Conservation (phyloP, 495 filamentous ascomycete genomes). For the Penicillium cataractarum region DNA sequence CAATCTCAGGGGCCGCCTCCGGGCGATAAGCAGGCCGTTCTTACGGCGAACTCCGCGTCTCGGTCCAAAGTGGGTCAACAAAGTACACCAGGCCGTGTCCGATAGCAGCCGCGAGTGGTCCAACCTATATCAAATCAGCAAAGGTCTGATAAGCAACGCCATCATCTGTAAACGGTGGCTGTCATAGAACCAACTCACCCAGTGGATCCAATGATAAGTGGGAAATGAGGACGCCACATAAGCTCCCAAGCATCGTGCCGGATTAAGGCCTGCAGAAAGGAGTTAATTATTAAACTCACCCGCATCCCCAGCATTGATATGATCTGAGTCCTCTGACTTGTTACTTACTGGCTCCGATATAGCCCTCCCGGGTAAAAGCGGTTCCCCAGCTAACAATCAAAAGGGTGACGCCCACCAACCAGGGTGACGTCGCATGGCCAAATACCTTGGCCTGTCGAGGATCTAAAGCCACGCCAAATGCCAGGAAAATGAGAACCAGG, state of each 20-base stretch:
- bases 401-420: slow-evolving; percentile 55
- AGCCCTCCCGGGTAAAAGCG: slow-evolving; percentile 49
- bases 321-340: not conserved
- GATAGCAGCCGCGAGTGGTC: slow-evolving; percentile 21
- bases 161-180: not conserved
- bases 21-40: not conserved
- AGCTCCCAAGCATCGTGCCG: slow-evolving; percentile 37
- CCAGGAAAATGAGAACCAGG: slow-evolving; percentile 44
- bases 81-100: not conserved
- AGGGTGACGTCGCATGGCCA: slow-evolving; percentile 53
- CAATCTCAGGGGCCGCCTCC: slow-evolving; percentile 11
- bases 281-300: slow-evolving; percentile 13
- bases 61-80: slow-evolving; percentile 35
- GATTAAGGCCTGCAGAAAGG: slow-evolving; percentile 34
- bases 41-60: slow-evolving; percentile 27
- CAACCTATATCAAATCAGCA: slow-evolving; percentile 29
- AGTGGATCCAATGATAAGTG: slow-evolving; percentile 43
- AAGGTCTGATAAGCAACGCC: not conserved
- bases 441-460: slow-evolving; percentile 56
- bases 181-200: slow-evolving; percentile 24
- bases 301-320: not conserved
- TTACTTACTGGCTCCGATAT: slow-evolving; percentile 41
- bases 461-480: slow-evolving; percentile 60
- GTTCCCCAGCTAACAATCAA: slow-evolving; percentile 51
- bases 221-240: slow-evolving; percentile 37